phyloP scores from a whole-genome alignment of 345 rosid genomes.

The Populus deltoides region DNA sequence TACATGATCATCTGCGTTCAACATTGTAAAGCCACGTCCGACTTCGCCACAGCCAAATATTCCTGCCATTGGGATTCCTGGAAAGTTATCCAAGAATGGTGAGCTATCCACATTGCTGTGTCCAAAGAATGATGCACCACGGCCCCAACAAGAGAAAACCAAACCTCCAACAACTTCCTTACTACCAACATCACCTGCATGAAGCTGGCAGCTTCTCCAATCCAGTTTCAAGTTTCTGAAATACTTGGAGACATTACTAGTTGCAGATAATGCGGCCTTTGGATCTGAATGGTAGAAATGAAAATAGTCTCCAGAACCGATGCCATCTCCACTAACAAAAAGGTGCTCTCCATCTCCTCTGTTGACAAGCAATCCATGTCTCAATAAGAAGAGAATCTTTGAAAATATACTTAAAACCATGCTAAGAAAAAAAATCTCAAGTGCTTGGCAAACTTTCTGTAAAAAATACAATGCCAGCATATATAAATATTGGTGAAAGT shows the following conservation, averaged over 20 bases:
- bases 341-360: conserved; percentile 66
- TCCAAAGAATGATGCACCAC: conserved; percentile 52
- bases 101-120: conserved; percentile 43
- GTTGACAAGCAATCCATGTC: conserved; percentile 12
- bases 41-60: conserved; percentile 64
- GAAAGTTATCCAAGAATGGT: conserved; percentile 64
- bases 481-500: no score
- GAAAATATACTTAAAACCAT: background rate
- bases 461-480: no score
- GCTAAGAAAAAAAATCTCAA: no score
- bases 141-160: conserved; percentile 50
- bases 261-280: conserved; percentile 37
- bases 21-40: conserved; percentile 38
- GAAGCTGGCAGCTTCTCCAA: conserved; percentile 13
- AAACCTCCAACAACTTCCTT: conserved; percentile 66
- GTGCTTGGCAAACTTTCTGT: no score
- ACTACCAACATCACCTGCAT: conserved; percentile 11
- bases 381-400: background rate
- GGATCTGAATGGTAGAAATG: conserved; percentile 54
- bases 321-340: conserved; percentile 49
- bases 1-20: background rate
- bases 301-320: conserved; percentile 62
- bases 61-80: conserved; percentile 58
- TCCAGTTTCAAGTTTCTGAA: conserved; percentile 43
- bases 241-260: conserved; percentile 25